Conservation (phyloP, 2,329 filamentous ascomycete genomes). For the Apiospora rasikravindrae region DNA sequence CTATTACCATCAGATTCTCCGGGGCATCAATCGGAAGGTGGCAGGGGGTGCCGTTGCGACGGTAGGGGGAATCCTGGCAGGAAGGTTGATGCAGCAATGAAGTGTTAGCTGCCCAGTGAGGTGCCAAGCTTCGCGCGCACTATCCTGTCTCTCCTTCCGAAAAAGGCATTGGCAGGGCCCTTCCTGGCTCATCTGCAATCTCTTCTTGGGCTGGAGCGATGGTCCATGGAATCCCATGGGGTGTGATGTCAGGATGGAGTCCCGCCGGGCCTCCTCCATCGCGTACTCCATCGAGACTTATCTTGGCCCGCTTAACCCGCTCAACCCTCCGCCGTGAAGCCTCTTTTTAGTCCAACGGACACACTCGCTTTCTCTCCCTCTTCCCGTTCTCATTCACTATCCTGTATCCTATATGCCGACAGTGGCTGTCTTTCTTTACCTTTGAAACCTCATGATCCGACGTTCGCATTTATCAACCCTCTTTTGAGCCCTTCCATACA, state of each 20-base stretch:
- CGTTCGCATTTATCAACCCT: not conserved
- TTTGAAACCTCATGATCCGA: not conserved
- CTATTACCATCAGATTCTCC: not conserved
- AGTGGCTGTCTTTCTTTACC: not conserved
- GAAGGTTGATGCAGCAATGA: not conserved
- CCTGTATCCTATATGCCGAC: slow-evolving; percentile 3
- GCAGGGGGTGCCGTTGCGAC: not conserved
- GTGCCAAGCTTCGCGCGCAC: slow-evolving; percentile 3
- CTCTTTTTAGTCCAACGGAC: slow-evolving; percentile 4
- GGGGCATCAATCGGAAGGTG: slow-evolving; percentile 8
- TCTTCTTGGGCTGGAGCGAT: slow-evolving; percentile 1
- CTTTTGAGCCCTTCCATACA: not conserved
- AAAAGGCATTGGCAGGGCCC: slow-evolving; percentile 6
- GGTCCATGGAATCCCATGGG: not conserved
- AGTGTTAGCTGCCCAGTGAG: not conserved
- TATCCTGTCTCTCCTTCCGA: slow-evolving; percentile 13
- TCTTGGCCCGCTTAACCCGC: slow-evolving; percentile 12
- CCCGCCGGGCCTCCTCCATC: slow-evolving; percentile 14
- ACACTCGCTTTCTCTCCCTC: not conserved
- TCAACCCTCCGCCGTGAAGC: slow-evolving; percentile 1
- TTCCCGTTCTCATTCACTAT: not conserved
- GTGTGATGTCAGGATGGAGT: slow-evolving; percentile 16
- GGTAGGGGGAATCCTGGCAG: not conserved
- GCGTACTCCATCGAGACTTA: not conserved
- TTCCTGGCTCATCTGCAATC: slow-evolving; percentile 8